Base-by-base conservation (phyloP, 1,139 yeast genomes). In the Sugiyamaella grinbergsii region DNA sequence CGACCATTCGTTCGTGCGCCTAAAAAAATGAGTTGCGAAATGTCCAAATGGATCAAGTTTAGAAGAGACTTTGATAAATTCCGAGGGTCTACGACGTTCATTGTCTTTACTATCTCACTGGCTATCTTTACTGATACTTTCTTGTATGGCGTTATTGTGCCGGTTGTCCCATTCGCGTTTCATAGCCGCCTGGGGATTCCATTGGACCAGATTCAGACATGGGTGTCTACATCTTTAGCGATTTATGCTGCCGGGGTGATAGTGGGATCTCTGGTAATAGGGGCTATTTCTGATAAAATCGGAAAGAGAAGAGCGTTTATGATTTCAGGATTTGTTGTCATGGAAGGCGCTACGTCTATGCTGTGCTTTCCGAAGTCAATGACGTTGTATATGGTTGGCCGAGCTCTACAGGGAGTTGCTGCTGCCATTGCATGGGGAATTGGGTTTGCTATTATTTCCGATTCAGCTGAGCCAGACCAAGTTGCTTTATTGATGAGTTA, bases 391-490 rank as follows among this genome's bases (percentile, higher is more conserved):
- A 57, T 64, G 49, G 58, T 64, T 37, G 72, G 71, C 28, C 61
- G 73, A 24, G 52, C 66, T 13, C 42, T 70, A 19, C 71, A 69
- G 47, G 72, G 73, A 2, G 32, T 66, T 2, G 62, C 71, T 24
- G 70, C 66, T n/a, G 68, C 68, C n/a, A 58, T 67, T 4, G 71
- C 68, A 5, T 70, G 73, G 73, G 62, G 67, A 0, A 71, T 67
- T n/a, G 73, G 73, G 3, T 53, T 70, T 43, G 71, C 73, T 4
- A 62, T 70, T 19, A 49, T 70, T 13, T 62, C 67, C 7, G 73
- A 70, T 50, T 57, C 62, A 1, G 65, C 63, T 2, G 57, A 59
- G 4, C 55, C 62, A 1, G 60, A 57, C 16, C 55, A 58, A 20
- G 50, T 66, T 22, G 68, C 67, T 7, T 58, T 57, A 33, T 52